Conservation (phyloP, 2,329 filamentous ascomycete species). For the Calonectria fujianensis region DNA sequence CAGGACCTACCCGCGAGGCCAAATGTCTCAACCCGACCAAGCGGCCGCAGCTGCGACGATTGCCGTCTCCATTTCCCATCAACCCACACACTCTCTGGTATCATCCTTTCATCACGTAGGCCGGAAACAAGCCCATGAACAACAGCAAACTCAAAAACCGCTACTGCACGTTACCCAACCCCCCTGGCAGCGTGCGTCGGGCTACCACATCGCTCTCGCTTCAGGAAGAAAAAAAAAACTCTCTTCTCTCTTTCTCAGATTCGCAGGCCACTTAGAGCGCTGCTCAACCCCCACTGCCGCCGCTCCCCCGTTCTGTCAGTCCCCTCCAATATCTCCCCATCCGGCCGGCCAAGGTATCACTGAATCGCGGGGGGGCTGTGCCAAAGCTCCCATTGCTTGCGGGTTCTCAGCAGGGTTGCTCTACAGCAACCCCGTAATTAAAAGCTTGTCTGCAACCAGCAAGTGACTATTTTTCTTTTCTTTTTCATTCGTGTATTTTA, state of each 20-base stretch:
- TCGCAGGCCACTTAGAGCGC: slow-evolving; percentile 26
- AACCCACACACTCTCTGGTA: slow-evolving; percentile 7
- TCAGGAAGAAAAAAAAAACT: slow-evolving; percentile 6
- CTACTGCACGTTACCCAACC: slow-evolving; percentile 37
- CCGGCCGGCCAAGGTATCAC: slow-evolving; percentile 15
- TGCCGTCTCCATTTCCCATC: slow-evolving; percentile 15
- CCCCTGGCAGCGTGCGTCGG: slow-evolving; percentile 49
- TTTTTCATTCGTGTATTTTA: neutral
- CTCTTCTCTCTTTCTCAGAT: neutral
- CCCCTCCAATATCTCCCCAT: slow-evolving; percentile 20
- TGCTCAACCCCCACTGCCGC: slow-evolving; percentile 14
- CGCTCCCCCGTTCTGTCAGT: slow-evolving; percentile 13
- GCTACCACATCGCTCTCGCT: slow-evolving; percentile 50
- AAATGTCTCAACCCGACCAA: slow-evolving; percentile 11
- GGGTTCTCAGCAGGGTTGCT: slow-evolving; percentile 2
- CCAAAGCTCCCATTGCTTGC: slow-evolving; percentile 17
- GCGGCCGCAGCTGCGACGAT: slow-evolving; percentile 26
- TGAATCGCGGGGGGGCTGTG: slow-evolving; percentile 32
- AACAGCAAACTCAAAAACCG: slow-evolving; percentile 18
- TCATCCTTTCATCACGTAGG: slow-evolving; percentile 10
- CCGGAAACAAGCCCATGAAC: slow-evolving; percentile 21
- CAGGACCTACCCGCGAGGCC: slow-evolving; percentile 7
- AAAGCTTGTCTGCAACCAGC: slow-evolving; percentile 21
- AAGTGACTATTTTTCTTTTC: neutral
- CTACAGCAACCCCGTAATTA: slow-evolving; percentile 13